Percentiles rank a stretch among this genome's conserved stretches.
These are phyloP conservation scores for Akanthomyces muscarius DNA, from an alignment of 2,329 filamentous ascomycete species.

Conservation along the genomic window DNA sequence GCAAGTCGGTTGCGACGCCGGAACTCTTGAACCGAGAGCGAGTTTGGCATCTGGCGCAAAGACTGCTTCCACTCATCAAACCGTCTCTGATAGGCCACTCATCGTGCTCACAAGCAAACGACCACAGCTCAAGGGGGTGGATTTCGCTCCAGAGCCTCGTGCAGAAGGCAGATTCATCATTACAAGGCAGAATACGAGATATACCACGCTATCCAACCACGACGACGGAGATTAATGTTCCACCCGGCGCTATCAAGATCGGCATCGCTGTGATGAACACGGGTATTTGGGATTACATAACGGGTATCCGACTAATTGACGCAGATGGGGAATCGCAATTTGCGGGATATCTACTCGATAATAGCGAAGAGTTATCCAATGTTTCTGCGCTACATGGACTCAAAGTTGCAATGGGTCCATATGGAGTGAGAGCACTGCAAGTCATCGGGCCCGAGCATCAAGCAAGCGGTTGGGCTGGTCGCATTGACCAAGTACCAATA, in stretches of 20 bases:
- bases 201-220: not conserved
- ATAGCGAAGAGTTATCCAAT: not conserved
- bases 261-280: not conserved
- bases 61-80: not conserved
- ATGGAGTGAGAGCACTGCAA: not conserved
- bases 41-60: not conserved
- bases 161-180: not conserved
- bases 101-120: no score
- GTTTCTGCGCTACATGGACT: not conserved
- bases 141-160: not conserved
- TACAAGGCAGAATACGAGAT: not conserved
- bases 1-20: no score
- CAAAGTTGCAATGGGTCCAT: not conserved
- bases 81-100: not conserved
- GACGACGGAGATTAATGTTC: not conserved
- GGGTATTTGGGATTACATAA: not conserved
- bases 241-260: not conserved
- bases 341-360: not conserved
- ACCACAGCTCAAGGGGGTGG: not conserved
- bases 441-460: not conserved
- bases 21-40: not conserved
- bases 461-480: not conserved
- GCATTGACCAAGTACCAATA: not conserved
- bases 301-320: not conserved
- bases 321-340: not conserved